Conservation (phyloP, 73 alveolate genomes). For the Paramecium caudatum region DNA sequence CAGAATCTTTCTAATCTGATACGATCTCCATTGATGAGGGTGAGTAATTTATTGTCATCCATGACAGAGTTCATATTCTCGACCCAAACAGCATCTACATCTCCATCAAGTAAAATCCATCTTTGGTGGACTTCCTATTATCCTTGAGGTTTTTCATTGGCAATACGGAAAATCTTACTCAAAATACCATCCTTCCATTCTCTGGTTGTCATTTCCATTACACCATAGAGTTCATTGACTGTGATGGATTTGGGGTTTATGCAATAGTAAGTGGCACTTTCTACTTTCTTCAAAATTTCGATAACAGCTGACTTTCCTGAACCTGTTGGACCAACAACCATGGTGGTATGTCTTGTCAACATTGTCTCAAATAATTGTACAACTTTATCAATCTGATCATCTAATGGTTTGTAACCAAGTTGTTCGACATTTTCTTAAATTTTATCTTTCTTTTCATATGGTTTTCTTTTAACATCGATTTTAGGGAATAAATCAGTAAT, state of each 20-base stretch:
- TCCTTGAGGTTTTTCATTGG: conserved; percentile 76
- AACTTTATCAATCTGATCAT: conserved; percentile 97
- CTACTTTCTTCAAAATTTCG: conserved; percentile 88
- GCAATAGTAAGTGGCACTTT: conserved; percentile 79
- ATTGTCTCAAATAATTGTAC: conserved; percentile 99
- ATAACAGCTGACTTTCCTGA: conserved; percentile 98
- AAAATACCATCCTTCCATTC: conserved; percentile 97
- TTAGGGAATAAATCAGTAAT: conserved; percentile 99
- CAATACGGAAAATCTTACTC: conserved; percentile 73
- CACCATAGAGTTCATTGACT: conserved; percentile 82
- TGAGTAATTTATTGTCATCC: conserved; percentile 99
- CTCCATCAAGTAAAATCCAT: conserved; percentile 99
- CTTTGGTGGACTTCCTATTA: conserved; percentile 76
- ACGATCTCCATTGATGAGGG: conserved; percentile 99
- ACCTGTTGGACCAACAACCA: conserved; percentile 99
- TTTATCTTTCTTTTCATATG: conserved; percentile 89
- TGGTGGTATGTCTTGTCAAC: conserved; percentile 94
- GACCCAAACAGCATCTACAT: conserved; percentile 99
- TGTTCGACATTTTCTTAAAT: conserved; percentile 89
- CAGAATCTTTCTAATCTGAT: conserved; percentile 96
- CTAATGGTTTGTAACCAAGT: conserved; percentile 79
- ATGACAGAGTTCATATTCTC: conserved; percentile 99
- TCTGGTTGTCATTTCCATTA: conserved; percentile 89
- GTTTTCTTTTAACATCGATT: conserved; percentile 92
- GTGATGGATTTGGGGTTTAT: conserved; percentile 95